Evolutionary conservation across 2,329 filamentous ascomycete species (phyloP).

Genomic region (Aspergillus neotritici): DNA sequence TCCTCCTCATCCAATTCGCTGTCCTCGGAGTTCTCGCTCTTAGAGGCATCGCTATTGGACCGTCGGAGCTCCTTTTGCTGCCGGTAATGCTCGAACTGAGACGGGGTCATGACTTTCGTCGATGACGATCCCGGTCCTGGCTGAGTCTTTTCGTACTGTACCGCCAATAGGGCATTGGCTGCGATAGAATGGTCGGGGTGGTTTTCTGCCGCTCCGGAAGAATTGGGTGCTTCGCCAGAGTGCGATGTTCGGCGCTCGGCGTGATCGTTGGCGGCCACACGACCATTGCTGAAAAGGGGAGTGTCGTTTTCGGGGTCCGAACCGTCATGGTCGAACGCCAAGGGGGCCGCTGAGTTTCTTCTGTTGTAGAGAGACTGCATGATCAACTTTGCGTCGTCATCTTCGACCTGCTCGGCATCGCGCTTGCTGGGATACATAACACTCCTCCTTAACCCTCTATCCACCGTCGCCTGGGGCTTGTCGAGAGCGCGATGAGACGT

Average conservation of each 20-base stretch:
- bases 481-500: conserved; percentile 30
- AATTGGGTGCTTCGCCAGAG: no score
- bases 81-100: conserved; percentile 76
- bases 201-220: conserved; percentile 5
- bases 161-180: conserved; percentile 42
- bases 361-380: conserved; percentile 29
- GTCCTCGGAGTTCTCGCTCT: conserved; percentile 51
- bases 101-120: conserved; percentile 84
- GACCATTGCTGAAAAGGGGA: conserved; percentile 23
- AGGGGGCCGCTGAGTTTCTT: conserved; percentile 18
- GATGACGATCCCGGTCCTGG: conserved; percentile 35
- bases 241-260: conserved; percentile 5
- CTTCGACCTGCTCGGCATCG: conserved; percentile 27
- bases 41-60: conserved; percentile 45
- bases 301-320: conserved; percentile 21
- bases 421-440: conserved; percentile 23
- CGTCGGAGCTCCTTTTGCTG: conserved; percentile 63
- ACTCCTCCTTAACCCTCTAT: conserved; percentile 29
- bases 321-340: conserved; percentile 14
- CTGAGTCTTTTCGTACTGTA: conserved; percentile 39
- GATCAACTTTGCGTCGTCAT: conserved; percentile 38
- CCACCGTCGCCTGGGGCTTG: conserved; percentile 17
- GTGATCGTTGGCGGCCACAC: conserved; percentile 8
- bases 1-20: conserved; percentile 72
- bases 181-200: conserved; percentile 32